Percentiles rank a stretch among this genome's conserved stretches.
phyloP scores from a whole-genome alignment of 176 grass and related monocot species.

The Oryza meyeriana region DNA sequence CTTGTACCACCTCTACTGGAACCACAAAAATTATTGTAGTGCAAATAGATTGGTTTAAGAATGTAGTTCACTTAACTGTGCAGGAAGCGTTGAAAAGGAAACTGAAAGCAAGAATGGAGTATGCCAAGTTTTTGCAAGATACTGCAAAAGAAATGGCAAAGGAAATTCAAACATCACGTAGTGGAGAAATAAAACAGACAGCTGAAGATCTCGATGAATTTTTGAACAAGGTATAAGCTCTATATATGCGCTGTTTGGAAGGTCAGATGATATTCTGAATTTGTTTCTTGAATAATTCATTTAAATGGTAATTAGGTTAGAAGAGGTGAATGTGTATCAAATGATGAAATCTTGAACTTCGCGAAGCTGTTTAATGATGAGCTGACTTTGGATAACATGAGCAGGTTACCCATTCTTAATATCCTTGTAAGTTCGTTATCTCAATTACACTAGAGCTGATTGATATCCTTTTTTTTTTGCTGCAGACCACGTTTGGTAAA shows the following conservation, averaged over 20 bases:
- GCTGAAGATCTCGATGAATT: slow-evolving; percentile 94
- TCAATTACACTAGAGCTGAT: slow-evolving; percentile 16
- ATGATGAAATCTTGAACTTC: slow-evolving; percentile 95
- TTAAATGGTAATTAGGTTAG: slow-evolving; percentile 66
- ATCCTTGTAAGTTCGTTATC: slow-evolving; percentile 21
- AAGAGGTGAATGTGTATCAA: slow-evolving; percentile 78
- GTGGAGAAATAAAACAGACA: slow-evolving; percentile 86
- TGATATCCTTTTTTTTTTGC: slow-evolving; percentile 12
- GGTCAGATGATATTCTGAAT: neutral
- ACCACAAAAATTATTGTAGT: neutral
- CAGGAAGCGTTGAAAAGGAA: slow-evolving; percentile 94
- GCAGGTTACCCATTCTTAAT: slow-evolving; percentile 56
- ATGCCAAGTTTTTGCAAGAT: slow-evolving; percentile 99
- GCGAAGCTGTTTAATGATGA: slow-evolving; percentile 99
- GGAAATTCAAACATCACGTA: slow-evolving; percentile 83
- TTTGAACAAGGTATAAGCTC: slow-evolving; percentile 81
- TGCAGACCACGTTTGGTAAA: slow-evolving; percentile 94
- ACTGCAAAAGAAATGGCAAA: slow-evolving; percentile 97
- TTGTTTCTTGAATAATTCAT: slow-evolving; percentile 43
- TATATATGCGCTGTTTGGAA: neutral
- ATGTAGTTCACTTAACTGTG: slow-evolving; percentile 18
- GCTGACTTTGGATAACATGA: slow-evolving; percentile 99
- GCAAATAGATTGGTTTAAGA: slow-evolving; percentile 20
- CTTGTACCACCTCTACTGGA: slow-evolving; percentile 5
- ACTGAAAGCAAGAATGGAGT: slow-evolving; percentile 90